Conservation (phyloP, 1,284 basidiomycete species). For the Cystobasidium sp. region DNA sequence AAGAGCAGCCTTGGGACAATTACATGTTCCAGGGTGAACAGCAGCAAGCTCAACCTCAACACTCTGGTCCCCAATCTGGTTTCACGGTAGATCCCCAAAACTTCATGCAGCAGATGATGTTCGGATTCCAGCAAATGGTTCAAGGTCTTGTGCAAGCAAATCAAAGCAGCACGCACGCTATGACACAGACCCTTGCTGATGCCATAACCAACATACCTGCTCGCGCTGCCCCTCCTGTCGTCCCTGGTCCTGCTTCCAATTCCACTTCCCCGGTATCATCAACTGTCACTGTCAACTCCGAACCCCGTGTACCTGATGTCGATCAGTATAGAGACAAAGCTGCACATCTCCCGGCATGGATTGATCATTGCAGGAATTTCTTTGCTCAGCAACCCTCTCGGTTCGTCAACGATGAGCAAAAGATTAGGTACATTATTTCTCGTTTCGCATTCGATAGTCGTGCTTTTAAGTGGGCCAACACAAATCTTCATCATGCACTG, state of each 20-base stretch:
- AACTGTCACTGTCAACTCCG: neutral
- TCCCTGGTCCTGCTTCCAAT: neutral
- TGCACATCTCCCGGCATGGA: neutral
- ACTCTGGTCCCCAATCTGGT: neutral
- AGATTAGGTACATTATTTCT: conserved; percentile 7
- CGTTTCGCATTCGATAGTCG: conserved; percentile 3
- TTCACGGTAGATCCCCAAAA: neutral
- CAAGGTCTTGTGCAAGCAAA: neutral
- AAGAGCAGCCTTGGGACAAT: neutral
- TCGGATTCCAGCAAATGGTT: neutral
- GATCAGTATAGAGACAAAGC: conserved; percentile 7
- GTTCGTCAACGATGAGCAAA: conserved; percentile 10
- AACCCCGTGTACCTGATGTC: neutral
- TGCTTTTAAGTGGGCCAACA: conserved; percentile 1
- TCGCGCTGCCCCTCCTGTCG: neutral
- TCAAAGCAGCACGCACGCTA: neutral
- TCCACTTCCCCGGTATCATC: too few relatives aligned
- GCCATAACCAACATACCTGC: neutral
- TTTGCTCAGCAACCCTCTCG: conserved; percentile 7
- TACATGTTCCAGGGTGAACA: neutral
- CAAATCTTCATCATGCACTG: neutral
- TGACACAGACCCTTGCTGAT: neutral
- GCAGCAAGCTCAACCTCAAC: neutral
- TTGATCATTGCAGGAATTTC: conserved; percentile 2
- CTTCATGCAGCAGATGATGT: neutral